Evolutionary conservation across 306 rosid genomes (phyloP).

Genomic region (Cicer judaicum): DNA sequence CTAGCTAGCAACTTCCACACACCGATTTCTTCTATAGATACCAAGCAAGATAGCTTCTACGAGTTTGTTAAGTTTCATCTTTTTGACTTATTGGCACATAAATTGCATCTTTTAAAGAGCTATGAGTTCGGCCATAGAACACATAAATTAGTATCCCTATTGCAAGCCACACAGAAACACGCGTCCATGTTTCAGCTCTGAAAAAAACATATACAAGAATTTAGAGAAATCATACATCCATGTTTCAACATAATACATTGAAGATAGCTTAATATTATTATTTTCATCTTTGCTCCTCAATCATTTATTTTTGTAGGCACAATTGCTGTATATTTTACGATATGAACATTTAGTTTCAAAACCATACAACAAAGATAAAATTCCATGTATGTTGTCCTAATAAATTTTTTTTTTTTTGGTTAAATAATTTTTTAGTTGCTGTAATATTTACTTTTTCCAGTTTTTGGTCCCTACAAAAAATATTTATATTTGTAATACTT

Average conservation of each 20-base stretch:
- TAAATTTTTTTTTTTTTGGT: no score
- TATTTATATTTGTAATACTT: no score
- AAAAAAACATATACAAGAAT: conserved; percentile 35
- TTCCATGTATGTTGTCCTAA: no score
- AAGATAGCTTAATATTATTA: conserved; percentile 6
- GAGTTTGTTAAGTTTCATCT: conserved; percentile 52
- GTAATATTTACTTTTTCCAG: background rate
- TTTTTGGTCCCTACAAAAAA: no score
- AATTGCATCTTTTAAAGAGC: conserved; percentile 69
- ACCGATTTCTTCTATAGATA: background rate
- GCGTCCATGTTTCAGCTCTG: conserved; percentile 77
- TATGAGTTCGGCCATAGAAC: conserved; percentile 79
- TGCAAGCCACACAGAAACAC: conserved; percentile 78
- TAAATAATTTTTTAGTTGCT: background rate
- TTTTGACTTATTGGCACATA: conserved; percentile 65
- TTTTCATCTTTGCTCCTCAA: background rate
- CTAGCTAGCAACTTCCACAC: conserved; percentile 21
- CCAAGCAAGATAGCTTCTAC: conserved; percentile 46
- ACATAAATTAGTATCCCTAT: conserved; percentile 64
- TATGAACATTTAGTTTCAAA: no score
- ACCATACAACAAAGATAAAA: no score
- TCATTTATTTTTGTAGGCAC: background rate
- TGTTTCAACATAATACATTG: background rate
- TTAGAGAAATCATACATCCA: conserved; percentile 23
- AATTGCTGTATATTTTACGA: no score